phyloP scores from a whole-genome alignment of 768 basidiomycete genomes.

The Lanmaoa rubissima region DNA sequence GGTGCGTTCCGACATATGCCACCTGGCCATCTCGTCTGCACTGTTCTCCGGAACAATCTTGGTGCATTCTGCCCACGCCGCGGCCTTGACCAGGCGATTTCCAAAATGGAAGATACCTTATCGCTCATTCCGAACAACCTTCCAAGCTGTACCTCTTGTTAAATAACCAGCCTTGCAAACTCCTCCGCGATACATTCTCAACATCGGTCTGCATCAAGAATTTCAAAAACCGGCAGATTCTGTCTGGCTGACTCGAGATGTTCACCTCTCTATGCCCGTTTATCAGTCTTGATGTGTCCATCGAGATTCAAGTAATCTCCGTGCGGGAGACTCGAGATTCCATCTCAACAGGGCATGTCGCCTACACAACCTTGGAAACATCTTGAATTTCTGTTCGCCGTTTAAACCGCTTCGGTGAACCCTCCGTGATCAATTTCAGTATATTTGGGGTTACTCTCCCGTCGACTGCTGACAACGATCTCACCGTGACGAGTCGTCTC shows the following conservation, averaged over 20 bases:
- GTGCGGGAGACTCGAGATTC: not conserved
- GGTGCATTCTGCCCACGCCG: not conserved
- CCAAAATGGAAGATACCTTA: not conserved
- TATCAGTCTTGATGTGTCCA: not conserved
- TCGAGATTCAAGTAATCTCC: not conserved
- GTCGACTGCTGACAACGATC: not conserved
- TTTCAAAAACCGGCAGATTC: no score
- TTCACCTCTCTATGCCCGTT: not conserved
- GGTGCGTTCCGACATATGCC: not conserved
- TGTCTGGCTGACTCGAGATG: not conserved
- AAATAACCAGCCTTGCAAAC: not conserved
- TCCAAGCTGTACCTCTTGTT: not conserved
- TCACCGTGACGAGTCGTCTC: not conserved
- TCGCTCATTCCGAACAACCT: not conserved
- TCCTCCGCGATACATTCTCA: not conserved
- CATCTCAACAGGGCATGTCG: not conserved
- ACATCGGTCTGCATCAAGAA: not conserved
- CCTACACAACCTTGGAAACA: not conserved
- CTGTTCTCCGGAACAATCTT: no score
- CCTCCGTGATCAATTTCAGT: not conserved
- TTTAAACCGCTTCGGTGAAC: not conserved
- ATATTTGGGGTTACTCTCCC: not conserved
- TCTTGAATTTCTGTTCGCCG: not conserved
- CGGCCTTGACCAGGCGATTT: not conserved
- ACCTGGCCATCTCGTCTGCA: no score